These are phyloP conservation scores for Krasilnikovozyma curviuscula DNA, from an alignment of 768 basidiomycete species.

Conservation along the genomic window DNA sequence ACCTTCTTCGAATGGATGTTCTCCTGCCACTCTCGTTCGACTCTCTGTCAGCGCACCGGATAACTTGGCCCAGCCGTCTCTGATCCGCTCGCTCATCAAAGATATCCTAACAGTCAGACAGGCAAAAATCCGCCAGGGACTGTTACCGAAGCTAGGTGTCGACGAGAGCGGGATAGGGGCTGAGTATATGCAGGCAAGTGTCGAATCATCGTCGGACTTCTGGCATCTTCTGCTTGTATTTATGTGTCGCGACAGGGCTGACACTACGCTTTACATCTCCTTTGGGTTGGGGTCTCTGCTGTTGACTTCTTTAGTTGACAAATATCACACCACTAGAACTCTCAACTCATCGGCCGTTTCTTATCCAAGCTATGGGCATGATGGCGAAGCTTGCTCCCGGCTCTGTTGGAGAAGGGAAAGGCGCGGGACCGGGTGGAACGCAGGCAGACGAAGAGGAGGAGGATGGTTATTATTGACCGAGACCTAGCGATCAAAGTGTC, in stretches of 20 bases:
- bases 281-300: too few species aligned
- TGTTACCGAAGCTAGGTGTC: conserved; percentile 25
- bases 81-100: conserved; percentile 64
- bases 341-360: conserved; percentile 81
- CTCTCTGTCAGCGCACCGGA: conserved; percentile 54
- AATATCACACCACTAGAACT: conserved; percentile 80
- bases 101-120: conserved; percentile 91
- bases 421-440: not conserved
- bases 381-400: conserved; percentile 45
- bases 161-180: conserved; percentile 43
- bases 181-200: conserved; percentile 54
- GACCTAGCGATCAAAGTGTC: too few species aligned
- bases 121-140: conserved; percentile 74
- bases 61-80: conserved; percentile 68
- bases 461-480: too few species aligned
- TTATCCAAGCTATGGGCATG: conserved; percentile 58
- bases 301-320: conserved; percentile 57
- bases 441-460: not conserved
- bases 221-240: not conserved
- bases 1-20: not conserved
- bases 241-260: not conserved
- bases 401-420: too few species aligned
- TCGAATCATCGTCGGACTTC: not conserved
- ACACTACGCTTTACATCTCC: not conserved
- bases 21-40: not conserved